Base-by-base conservation (phyloP, 441 rosid genomes). In the Capsella rubella region DNA sequence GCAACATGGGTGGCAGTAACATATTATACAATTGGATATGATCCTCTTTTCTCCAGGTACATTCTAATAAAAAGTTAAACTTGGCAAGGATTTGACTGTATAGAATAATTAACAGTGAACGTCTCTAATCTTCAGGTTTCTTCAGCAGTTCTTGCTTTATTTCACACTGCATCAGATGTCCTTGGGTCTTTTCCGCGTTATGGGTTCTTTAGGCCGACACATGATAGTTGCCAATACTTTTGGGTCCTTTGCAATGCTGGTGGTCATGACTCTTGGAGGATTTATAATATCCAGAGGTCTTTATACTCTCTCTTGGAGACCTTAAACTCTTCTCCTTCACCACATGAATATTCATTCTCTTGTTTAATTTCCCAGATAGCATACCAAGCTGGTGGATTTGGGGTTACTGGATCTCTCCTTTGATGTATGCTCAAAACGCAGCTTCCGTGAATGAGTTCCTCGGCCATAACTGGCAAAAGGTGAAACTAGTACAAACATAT, bases 331-430 rank as follows among this genome's bases (percentile, higher is more conserved):
- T 25, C 29, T 58, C 8, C 6, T 66, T 58, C n/a, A 35, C 58
- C 14, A 27, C 35, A 52, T 71, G 50, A 65, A 34, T 61, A 51
- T 35, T 71, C 45, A 45, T 46, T 71, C 49, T 59, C 45, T 55
- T 78, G 35, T 49, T 67, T 71, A 6, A 32, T 67, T 75, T 81
- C 71, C 69, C 90, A 95, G 98, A 95, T 79, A 76, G 80, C 64
- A 90, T 95, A 65, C 98, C 98, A 9, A 77, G 75, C 15, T 91
- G 98, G 99, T 95, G 99, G 99, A 84, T 89, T 66, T 95, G 98
- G 99, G 99, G 98, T 74, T 95, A 80, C 84, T 95, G 98, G 99
- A 57, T 91, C 58, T 95, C 98, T 79, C 97, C 98, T 53, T 77
- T 95, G 89, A 87, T 87, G 89, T 95, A 93, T 75, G 93, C 93